phyloP scores from a whole-genome alignment of 495 filamentous ascomycete genomes.

The Tuber indicum region DNA sequence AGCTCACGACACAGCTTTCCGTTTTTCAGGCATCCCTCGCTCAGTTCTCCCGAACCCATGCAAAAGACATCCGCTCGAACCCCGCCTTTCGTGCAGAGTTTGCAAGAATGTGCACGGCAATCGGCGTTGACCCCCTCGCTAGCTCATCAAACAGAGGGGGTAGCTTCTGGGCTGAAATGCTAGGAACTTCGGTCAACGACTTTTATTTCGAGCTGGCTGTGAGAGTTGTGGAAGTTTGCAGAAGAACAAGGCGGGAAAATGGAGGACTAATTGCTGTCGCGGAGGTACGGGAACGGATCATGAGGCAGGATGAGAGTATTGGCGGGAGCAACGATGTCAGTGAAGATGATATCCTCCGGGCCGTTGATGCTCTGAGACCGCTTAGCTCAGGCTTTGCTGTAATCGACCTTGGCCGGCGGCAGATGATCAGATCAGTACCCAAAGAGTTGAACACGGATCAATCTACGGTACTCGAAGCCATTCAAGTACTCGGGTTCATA shows the following conservation, averaged over 20 bases:
- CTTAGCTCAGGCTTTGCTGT: slow-evolving; percentile 82
- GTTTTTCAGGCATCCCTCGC: slow-evolving; percentile 92
- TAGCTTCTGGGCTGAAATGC: slow-evolving; percentile 86
- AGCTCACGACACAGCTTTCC: slow-evolving; percentile 82
- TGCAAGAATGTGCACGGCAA: slow-evolving; percentile 94
- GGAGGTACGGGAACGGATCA: slow-evolving; percentile 69
- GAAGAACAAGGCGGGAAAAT: slow-evolving; percentile 80
- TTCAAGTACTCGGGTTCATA: slow-evolving; percentile 77
- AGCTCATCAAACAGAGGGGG: slow-evolving; percentile 54
- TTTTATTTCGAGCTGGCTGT: slow-evolving; percentile 98
- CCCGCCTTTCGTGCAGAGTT: slow-evolving; percentile 94
- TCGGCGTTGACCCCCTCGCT: slow-evolving; percentile 89
- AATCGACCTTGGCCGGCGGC: slow-evolving; percentile 68
- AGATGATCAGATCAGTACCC: slow-evolving; percentile 86
- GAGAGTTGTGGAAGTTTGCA: slow-evolving; percentile 85
- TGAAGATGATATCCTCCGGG: slow-evolving; percentile 78
- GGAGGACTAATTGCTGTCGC: slow-evolving; percentile 80
- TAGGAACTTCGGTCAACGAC: slow-evolving; percentile 87
- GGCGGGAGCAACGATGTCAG: slow-evolving; percentile 63
- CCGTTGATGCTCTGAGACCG: slow-evolving; percentile 79
- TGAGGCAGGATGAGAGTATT: slow-evolving; percentile 54
- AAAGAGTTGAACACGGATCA: slow-evolving; percentile 97
- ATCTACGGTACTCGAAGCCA: slow-evolving; percentile 80
- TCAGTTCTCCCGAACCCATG: slow-evolving; percentile 89
- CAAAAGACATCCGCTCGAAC: slow-evolving; percentile 88